phyloP scores from a whole-genome alignment of 2,329 filamentous ascomycete species.

The Fusarium subglutinans region DNA sequence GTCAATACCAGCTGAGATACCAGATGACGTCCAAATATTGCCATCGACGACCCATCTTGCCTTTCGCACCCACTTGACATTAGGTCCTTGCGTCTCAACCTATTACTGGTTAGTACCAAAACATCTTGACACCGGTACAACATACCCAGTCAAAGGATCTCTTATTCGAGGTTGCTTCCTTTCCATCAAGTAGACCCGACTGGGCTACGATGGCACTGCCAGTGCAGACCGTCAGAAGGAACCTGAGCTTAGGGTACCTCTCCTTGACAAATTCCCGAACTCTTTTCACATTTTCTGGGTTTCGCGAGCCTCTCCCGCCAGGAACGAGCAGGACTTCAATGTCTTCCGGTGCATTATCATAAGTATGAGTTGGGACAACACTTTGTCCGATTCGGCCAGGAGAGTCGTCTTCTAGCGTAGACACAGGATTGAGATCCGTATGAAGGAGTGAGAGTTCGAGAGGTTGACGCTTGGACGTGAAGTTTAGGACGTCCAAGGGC shows the following conservation, averaged over 20 bases:
- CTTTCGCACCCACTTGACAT: conserved; percentile 62
- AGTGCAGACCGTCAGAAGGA: conserved; percentile 70
- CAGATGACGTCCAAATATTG: conserved; percentile 70
- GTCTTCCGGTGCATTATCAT: conserved; percentile 46
- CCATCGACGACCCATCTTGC: conserved; percentile 70
- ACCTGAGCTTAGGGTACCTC: conserved; percentile 55
- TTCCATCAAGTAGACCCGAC: conserved; percentile 65
- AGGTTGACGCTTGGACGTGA: conserved; percentile 36
- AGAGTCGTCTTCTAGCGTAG: conserved; percentile 26
- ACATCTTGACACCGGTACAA: fast-evolving
- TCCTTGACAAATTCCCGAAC: conserved; percentile 54
- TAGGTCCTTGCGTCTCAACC: conserved; percentile 52
- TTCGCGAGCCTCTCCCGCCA: conserved; percentile 48
- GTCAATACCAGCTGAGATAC: conserved; percentile 59
- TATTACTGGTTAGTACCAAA: conserved; percentile 5
- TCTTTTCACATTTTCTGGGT: conserved; percentile 30
- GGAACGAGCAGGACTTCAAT: conserved; percentile 53
- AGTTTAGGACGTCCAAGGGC: conserved; percentile 48
- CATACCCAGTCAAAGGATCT: conserved; percentile 51
- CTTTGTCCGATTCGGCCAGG: conserved; percentile 43
- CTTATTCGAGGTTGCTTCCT: conserved; percentile 70
- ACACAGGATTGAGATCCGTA: conserved; percentile 42
- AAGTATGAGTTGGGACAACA: conserved; percentile 51
- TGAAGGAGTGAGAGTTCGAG: conserved; percentile 44
- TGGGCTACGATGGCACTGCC: conserved; percentile 63